Percentiles rank a stretch among this genome's conserved stretches.
Evolutionary conservation across 2,329 filamentous ascomycete species (phyloP).

Genomic region (Colletotrichum lupini): DNA sequence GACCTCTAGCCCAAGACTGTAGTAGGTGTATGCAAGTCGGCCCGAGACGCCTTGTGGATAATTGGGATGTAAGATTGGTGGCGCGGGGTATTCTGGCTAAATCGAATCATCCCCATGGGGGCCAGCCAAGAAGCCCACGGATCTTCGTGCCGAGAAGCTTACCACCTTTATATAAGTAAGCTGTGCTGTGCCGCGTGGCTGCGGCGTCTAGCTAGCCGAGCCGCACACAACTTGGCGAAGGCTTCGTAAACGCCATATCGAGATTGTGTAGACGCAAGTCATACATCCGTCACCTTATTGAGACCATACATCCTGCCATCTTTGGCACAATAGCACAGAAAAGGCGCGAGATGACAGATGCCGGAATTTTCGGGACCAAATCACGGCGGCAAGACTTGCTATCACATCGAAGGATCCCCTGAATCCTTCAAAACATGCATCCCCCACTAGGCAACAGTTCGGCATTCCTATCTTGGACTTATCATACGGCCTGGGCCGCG

Average conservation of each 20-base stretch:
- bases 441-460: background rate
- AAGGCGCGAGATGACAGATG: background rate
- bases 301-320: background rate
- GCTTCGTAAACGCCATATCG: background rate
- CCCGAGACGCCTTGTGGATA: background rate
- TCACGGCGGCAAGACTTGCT: background rate
- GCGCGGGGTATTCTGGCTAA: background rate
- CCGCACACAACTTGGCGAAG: background rate
- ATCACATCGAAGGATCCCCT: background rate
- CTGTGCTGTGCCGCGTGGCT: background rate
- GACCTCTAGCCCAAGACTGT: background rate
- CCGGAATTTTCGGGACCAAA: background rate
- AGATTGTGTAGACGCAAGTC: background rate
- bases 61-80: too few relatives aligned
- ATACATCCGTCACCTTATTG: background rate
- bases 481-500: background rate
- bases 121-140: background rate
- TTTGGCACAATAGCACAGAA: background rate
- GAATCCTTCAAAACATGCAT: background rate
- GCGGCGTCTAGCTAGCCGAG: background rate
- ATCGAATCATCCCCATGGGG: background rate
- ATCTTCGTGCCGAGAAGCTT: background rate
- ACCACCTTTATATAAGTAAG: background rate
- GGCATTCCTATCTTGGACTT: background rate
- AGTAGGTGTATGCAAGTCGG: background rate